Conservation (phyloP, 2,329 filamentous ascomycete genomes). For the Phialophora macrospora region DNA sequence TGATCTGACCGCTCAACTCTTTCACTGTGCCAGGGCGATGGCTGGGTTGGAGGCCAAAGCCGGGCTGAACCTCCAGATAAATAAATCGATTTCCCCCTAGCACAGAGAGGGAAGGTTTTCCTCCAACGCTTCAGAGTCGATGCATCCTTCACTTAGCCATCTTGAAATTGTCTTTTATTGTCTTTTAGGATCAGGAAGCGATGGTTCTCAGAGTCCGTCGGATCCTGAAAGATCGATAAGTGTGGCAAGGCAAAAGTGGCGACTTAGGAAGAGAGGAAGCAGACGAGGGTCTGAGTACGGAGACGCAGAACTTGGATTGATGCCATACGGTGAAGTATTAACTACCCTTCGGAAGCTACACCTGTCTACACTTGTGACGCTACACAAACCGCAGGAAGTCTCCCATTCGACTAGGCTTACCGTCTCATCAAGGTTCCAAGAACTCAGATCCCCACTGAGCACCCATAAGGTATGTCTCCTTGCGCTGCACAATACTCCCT, state of each 20-base stretch:
- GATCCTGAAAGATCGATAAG: background rate
- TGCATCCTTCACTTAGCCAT: constrained; percentile 6
- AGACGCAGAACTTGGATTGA: background rate
- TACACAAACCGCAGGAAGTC: background rate
- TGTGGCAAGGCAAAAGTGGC: background rate
- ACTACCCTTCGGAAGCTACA: background rate
- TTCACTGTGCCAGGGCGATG: constrained; percentile 5
- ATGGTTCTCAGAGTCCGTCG: background rate
- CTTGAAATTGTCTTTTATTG: background rate
- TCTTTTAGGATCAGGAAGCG: background rate
- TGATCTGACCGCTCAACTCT: background rate
- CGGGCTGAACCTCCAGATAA: background rate
- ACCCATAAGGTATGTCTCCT: background rate
- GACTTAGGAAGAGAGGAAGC: background rate
- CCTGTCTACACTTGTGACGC: no score
- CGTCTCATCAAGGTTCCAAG: background rate
- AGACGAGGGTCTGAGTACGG: background rate
- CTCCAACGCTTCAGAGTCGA: background rate
- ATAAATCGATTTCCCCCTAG: constrained; percentile 16
- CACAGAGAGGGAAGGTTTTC: constrained; percentile 8
- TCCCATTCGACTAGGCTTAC: background rate
- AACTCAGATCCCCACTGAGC: no score
- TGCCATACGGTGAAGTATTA: background rate
- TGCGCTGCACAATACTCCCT: no score
- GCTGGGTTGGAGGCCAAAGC: constrained; percentile 9